phyloP scores from a whole-genome alignment of 73 alveolate species.

The Paramecium sonneborni region DNA sequence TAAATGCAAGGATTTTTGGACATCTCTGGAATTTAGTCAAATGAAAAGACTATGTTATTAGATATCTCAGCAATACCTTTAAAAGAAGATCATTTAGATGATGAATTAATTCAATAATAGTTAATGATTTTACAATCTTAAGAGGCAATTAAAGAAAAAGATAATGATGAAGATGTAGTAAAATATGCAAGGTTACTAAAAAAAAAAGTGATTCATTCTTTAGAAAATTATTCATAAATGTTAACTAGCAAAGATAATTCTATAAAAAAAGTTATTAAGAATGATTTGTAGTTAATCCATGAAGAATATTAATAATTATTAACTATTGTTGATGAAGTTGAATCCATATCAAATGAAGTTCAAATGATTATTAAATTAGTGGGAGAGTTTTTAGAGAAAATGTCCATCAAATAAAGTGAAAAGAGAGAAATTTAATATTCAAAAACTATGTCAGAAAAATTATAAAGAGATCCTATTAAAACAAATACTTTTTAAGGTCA shows the following conservation, averaged over 20 bases:
- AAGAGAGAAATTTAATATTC: background rate
- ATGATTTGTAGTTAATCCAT: background rate
- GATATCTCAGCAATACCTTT: constrained; percentile 30
- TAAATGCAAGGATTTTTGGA: background rate
- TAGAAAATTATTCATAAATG: constrained; percentile 10
- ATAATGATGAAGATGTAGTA: background rate
- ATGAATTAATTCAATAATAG: background rate
- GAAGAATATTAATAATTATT: background rate
- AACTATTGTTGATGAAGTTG: background rate
- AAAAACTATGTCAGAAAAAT: background rate
- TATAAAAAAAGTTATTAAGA: background rate
- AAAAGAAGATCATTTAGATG: constrained; percentile 6
- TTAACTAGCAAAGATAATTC: background rate
- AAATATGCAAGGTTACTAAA: background rate
- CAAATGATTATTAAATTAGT: background rate
- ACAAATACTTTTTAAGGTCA: background rate
- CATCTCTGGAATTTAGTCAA: constrained; percentile 22
- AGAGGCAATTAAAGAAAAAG: background rate
- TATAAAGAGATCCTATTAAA: background rate
- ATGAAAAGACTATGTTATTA: background rate
- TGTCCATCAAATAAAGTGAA: background rate
- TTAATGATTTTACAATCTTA: background rate
- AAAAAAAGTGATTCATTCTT: background rate
- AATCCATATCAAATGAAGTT: constrained; percentile 3
- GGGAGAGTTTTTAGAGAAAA: background rate